Base-by-base conservation (phyloP, 176 grass and related monocot species). In the Rhipidocladum racemiflorum region DNA sequence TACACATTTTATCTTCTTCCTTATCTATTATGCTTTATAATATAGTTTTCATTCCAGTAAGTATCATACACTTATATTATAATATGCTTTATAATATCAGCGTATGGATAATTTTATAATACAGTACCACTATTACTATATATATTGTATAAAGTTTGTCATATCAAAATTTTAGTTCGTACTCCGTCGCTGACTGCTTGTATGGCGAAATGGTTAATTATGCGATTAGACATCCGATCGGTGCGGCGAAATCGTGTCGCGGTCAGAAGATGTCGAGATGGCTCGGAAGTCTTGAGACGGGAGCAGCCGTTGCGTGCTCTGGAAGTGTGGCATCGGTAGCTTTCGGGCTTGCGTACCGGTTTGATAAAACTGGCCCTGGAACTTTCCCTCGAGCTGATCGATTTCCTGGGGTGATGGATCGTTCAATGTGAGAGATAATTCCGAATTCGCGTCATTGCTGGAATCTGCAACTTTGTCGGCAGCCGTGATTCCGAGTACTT, bases 401-500 rank as follows among this genome's bases (percentile, higher is more conserved):
- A 45, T 80, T 17, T 17, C 38, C 35, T 68, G 34, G 15, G 61
- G 5, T 21, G 15, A 32, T 30, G 7, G 57, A 53, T 11, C 7
- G 57, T 21, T 49, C 54, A 36, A 21, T 1, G 68, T 25, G 68
- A 40, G 65, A 74, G n/a, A 24, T 59, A 20, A 20, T 36, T 42
- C 73, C 39, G 53, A 13, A 16, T 68, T 50, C 24, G 69, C 65
- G 88, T 83, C 79, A 72, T 82, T 57, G 78, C 65, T 86, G 66
- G 72, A 66, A 78, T 86, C 38, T 71, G 74, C 79, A 74, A 43
- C 20, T 78, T 74, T 61, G 72, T 72, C 78, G 10, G 29, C 29
- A 65, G 54, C 61, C 20, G 35, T 21, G 27, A 43, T 85, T 9
- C 18, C 21, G 21, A 11, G n/a, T 38, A 38, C 36, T 3, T 62